Evolutionary conservation across 768 basidiomycete genomes (phyloP).

Genomic region (Dioszegia hungarica): DNA sequence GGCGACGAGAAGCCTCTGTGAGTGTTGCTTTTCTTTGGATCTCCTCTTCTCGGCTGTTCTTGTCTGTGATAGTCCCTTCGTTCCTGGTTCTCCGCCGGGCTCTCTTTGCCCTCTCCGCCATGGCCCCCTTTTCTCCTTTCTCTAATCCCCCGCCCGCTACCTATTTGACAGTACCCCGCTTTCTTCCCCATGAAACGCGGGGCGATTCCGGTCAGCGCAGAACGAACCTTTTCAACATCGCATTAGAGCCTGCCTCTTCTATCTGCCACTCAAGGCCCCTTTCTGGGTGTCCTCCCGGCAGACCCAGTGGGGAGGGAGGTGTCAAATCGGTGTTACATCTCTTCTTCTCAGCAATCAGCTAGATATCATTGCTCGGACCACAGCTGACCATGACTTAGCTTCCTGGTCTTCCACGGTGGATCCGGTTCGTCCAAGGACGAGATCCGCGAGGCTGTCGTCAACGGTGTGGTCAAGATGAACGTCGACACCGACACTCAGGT

Average conservation of each 20-base stretch:
- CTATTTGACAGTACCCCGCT: conserved; percentile 45
- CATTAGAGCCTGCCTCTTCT: conserved; percentile 46
- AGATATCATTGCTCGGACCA: neutral
- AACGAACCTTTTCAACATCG: conserved; percentile 20
- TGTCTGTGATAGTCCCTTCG: too few relatives aligned
- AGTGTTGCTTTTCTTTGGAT: conserved; percentile 44
- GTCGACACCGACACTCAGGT: conserved; percentile 66
- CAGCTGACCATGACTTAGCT: conserved; percentile 53
- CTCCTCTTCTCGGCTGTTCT: neutral
- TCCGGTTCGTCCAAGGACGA: conserved; percentile 96
- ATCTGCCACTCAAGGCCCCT: conserved; percentile 23
- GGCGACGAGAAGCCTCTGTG: conserved; percentile 68
- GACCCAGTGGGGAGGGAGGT: conserved; percentile 42
- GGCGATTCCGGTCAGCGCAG: conserved; percentile 47
- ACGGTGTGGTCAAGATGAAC: conserved; percentile 99
- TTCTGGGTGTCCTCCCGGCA: conserved; percentile 21
- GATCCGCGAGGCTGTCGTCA: conserved; percentile 79
- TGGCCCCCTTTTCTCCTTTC: neutral
- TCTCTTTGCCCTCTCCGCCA: neutral
- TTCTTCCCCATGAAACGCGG: conserved; percentile 30
- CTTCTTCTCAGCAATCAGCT: neutral
- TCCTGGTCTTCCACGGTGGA: conserved; percentile 99
- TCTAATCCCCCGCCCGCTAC: conserved; percentile 41
- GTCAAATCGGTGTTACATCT: conserved; percentile 42
- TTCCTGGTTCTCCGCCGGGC: too few relatives aligned